These are phyloP conservation scores for Paraphaeosphaeria sporulosa DNA, from an alignment of 2,329 filamentous ascomycete species.

Conservation along the genomic window DNA sequence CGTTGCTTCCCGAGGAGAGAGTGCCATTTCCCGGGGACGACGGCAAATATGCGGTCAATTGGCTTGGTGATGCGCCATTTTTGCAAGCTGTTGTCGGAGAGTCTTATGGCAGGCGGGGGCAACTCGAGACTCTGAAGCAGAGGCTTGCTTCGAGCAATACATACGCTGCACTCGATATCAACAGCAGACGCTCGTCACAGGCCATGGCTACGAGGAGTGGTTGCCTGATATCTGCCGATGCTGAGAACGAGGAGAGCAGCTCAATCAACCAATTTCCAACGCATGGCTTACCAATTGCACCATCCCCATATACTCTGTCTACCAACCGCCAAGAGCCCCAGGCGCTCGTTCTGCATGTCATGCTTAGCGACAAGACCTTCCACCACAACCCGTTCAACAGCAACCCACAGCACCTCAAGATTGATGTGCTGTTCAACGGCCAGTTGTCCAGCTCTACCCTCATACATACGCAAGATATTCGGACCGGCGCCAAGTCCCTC, in stretches of 20 bases:
- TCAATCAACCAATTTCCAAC: not conserved
- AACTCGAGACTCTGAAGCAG: not conserved
- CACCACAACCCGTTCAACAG: slow-evolving; percentile 24
- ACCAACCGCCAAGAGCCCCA: slow-evolving; percentile 15
- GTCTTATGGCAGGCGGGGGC: slow-evolving; percentile 14
- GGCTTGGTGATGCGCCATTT: slow-evolving; percentile 41
- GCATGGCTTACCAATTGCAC: not conserved
- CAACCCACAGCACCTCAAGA: slow-evolving; percentile 49
- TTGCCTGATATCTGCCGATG: not conserved
- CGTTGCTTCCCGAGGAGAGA: slow-evolving; percentile 31
- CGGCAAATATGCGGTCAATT: slow-evolving; percentile 33
- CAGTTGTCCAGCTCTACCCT: slow-evolving; percentile 46
- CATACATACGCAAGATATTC: slow-evolving; percentile 32
- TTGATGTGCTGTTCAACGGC: slow-evolving; percentile 60
- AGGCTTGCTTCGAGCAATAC: not conserved
- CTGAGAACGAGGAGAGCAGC: not conserved
- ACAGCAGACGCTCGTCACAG: not conserved
- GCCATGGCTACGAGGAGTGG: not conserved
- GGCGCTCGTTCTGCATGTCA: slow-evolving; percentile 42
- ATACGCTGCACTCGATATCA: not conserved
- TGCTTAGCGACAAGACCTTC: slow-evolving; percentile 42
- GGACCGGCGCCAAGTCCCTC: slow-evolving; percentile 23
- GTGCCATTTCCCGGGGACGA: slow-evolving; percentile 38
- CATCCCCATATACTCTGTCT: not conserved
- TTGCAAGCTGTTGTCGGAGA: slow-evolving; percentile 37